Percentiles rank a stretch among this genome's conserved stretches.
Conservation (phyloP, 2,329 filamentous ascomycete species). For the Calonectria henricotiae region DNA sequence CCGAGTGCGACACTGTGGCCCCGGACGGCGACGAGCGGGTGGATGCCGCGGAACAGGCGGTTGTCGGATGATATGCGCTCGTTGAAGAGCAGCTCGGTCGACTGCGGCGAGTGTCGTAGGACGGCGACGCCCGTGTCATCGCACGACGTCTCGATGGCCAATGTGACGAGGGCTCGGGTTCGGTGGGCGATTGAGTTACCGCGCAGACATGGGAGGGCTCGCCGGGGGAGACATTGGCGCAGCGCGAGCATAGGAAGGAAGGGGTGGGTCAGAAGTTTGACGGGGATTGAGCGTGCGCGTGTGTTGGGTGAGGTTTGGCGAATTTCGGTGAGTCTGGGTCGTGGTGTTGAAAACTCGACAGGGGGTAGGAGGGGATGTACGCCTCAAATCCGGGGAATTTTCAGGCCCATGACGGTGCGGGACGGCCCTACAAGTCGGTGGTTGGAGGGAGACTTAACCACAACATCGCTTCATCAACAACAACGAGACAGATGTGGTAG, state of each 20-base stretch:
- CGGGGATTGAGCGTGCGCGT: neutral
- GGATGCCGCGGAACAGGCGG: conserved; percentile 81
- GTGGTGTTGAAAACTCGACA: conserved; percentile 13
- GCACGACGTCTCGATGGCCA: conserved; percentile 89
- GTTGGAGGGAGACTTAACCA: neutral
- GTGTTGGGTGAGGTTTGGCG: neutral
- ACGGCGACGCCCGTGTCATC: conserved; percentile 95
- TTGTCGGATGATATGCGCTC: conserved; percentile 88
- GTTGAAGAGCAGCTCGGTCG: conserved; percentile 81
- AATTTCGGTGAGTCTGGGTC: neutral
- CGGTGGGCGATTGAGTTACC: conserved; percentile 44
- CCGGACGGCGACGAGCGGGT: conserved; percentile 82
- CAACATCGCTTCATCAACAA: neutral
- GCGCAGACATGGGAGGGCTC: neutral
- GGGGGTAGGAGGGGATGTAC: neutral
- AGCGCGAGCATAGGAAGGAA: conserved; percentile 41
- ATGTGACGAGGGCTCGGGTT: conserved; percentile 65
- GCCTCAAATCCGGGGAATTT: conserved; percentile 29
- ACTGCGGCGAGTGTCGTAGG: conserved; percentile 71
- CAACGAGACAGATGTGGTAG: neutral
- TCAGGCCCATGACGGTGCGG: conserved; percentile 29
- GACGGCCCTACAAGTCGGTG: conserved; percentile 43
- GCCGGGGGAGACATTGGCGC: conserved; percentile 29
- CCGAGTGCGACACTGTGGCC: conserved; percentile 84
- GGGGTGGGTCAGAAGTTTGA: neutral